Base-by-base conservation (phyloP, 1,139 yeast species). In the Suhomyces wounanorum region DNA sequence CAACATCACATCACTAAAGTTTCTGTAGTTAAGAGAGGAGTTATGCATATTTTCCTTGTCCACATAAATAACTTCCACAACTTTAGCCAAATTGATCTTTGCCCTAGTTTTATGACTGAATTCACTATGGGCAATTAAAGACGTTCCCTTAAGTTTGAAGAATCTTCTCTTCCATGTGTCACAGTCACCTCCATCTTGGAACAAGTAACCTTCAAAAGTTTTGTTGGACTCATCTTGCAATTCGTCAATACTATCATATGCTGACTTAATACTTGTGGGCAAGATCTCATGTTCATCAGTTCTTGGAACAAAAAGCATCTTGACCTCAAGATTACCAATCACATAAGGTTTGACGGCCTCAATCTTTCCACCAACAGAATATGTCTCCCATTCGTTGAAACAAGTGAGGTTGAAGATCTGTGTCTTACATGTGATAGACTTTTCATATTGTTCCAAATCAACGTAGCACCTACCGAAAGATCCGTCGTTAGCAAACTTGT, bases 131-230 rank as follows among this genome's bases (percentile, higher is more conserved):
- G 91, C 92, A 49, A 82, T 70, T 55, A 87, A 68, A 35, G 83
- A 79, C 5, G 82, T 79, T 0, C 89, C 91, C 42, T 73, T 65
- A 36, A 87, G 69, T 60, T 77, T 82, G 70, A 83, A 86, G 66
- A 66, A 85, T 52, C 94, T 71, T 59, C 84, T 78, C 59, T 83
- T 83, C 81, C 85, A 79, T 23, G 75, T 65, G 13, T 78, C 79
- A 58, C 89, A 79, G 66, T 87, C 95, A 9, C 94, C 95, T 36
- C 94, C 94, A 62, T 86, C 91, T 68, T 87, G 95, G 60, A 82
- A 80, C 69, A 87, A 67, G 62, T 75, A 85, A 0, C 94, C 94
- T 62, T 84, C 87, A 57, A 70, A 68, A 0, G 56, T 56, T 14
- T 75, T 60, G 9, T 62, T 52, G 14, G 70, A 57, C 52, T 81